phyloP scores from a whole-genome alignment of 1,139 yeast genomes.

The Suhomyces panamericanus region DNA sequence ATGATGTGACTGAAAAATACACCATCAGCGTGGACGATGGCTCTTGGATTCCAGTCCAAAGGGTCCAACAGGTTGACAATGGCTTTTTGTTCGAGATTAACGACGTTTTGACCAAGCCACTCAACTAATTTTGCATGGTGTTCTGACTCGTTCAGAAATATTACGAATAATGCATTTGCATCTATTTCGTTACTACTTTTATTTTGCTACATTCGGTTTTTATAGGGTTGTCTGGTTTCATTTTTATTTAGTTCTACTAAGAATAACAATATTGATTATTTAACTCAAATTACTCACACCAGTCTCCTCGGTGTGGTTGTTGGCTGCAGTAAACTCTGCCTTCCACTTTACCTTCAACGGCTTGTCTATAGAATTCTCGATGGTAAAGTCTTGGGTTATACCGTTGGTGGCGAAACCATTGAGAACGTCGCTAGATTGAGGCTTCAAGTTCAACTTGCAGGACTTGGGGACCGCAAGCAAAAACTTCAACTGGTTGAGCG shows the following conservation, averaged over 20 bases:
- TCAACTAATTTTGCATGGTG: background rate
- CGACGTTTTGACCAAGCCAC: slow-evolving; percentile 17
- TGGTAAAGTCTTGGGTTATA: slow-evolving; percentile 58
- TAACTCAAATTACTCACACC: slow-evolving; percentile 47
- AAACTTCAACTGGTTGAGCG: slow-evolving; percentile 53
- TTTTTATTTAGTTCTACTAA: slow-evolving; percentile 8
- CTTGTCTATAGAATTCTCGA: slow-evolving; percentile 52
- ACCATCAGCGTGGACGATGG: slow-evolving; percentile 27
- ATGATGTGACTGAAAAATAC: slow-evolving; percentile 25
- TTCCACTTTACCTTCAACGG: slow-evolving; percentile 82
- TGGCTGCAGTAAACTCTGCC: slow-evolving; percentile 55
- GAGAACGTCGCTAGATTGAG: slow-evolving; percentile 64
- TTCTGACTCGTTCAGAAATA: background rate
- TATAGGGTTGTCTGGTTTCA: background rate
- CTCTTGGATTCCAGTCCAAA: slow-evolving; percentile 35
- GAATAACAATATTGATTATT: slow-evolving; percentile 2
- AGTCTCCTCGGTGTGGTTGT: slow-evolving; percentile 51
- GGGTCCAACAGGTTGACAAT: slow-evolving; percentile 52
- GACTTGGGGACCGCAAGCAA: slow-evolving; percentile 82
- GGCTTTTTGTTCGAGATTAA: slow-evolving; percentile 47
- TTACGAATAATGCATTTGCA: too few relatives aligned
- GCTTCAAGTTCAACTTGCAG: slow-evolving; percentile 61
- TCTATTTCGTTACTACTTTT: background rate
- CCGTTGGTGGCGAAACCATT: slow-evolving; percentile 54
- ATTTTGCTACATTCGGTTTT: background rate